Evolutionary conservation across 805 yeast genomes (phyloP).

Genomic region (Sungouiella blattae): DNA sequence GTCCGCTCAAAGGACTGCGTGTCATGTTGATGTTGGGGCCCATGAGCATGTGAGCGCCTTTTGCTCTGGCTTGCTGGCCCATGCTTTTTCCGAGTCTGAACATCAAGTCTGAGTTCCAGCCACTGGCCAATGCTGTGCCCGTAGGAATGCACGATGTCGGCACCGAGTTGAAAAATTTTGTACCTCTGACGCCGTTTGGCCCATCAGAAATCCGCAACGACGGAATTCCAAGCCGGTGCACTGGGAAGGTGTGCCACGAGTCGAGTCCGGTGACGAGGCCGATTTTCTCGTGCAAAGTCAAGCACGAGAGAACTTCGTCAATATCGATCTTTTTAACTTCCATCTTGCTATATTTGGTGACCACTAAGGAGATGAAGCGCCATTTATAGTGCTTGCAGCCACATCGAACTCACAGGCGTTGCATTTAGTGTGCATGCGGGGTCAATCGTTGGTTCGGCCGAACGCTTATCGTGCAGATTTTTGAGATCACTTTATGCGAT

Average conservation of each 20-base stretch:
- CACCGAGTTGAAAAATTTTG: constrained; percentile 20
- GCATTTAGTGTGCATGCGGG: too few species aligned
- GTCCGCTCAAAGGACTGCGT: background rate
- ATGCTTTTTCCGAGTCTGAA: constrained; percentile 20
- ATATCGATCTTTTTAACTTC: constrained; percentile 16
- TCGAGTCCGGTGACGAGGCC: constrained; percentile 36
- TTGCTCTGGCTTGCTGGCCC: constrained; percentile 24
- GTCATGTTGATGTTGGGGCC: background rate
- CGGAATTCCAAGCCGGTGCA: constrained; percentile 41
- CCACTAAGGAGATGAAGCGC: too few species aligned
- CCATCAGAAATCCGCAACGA: constrained; percentile 37
- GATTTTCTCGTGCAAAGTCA: constrained; percentile 21
- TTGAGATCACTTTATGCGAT: too few species aligned
- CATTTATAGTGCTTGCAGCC: too few species aligned
- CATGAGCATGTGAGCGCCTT: constrained; percentile 21
- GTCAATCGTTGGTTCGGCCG: too few species aligned
- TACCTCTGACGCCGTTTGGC: constrained; percentile 27
- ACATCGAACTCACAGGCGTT: too few species aligned
- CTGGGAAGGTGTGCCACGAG: constrained; percentile 45
- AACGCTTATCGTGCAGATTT: too few species aligned
- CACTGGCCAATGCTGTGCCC: constrained; percentile 24
- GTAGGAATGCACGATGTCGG: constrained; percentile 27
- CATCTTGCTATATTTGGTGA: too few species aligned
- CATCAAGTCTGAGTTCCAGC: constrained; percentile 20
- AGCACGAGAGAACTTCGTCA: constrained; percentile 14